Evolutionary conservation across 75 land plant species (phyloP), one percentile per base, ranked within the genome.

Genomic region (Picea glauca): DNA sequence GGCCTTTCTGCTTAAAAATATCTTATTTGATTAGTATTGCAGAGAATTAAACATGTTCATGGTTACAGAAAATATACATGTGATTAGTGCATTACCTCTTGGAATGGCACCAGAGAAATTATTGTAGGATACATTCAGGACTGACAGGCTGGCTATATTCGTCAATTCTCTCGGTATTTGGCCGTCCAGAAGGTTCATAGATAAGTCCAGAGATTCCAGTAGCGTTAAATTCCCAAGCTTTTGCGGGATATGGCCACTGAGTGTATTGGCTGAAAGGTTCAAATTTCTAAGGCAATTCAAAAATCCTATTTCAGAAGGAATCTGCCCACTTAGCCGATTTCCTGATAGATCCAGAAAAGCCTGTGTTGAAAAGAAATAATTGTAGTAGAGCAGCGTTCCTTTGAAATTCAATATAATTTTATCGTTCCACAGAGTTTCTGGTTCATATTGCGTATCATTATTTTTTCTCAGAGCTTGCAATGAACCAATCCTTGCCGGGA

Each of bases 401-500:
- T 50, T 50, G 11, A 50, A 8, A 50, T 50, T 50, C 54, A 50
- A 50, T 8, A 50, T 50, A 11, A 50, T 50, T 50, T 50, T 50
- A 9, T 50, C 54, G 11, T 50, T 8, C 54, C 9, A 50, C 54
- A 50, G 54, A 8, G 54, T 50, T 9, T 50, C 54, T 50, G 43
- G 43, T 4, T 40, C 4, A 40, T 4, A 26, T 26, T 38, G 40
- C 40, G 40, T 38, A 38, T 38, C 4, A 38, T 38, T 38, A 38
- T 8, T 1, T 50, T 50, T 50, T 15, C 13, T 4, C 58, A 76
- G 33, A 20, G 6, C 72, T 78, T 66, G 40, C 21, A 33, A 54
- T 3, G 30, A 62, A 50, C 58, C n/a, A 31, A 93, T 54, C 72
- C 81, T 80, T 7, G 78, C 66, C 13, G 96, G 91, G 62, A 93